phyloP scores from a whole-genome alignment of 1,139 yeast species.

The Blastobotrys serpentis region DNA sequence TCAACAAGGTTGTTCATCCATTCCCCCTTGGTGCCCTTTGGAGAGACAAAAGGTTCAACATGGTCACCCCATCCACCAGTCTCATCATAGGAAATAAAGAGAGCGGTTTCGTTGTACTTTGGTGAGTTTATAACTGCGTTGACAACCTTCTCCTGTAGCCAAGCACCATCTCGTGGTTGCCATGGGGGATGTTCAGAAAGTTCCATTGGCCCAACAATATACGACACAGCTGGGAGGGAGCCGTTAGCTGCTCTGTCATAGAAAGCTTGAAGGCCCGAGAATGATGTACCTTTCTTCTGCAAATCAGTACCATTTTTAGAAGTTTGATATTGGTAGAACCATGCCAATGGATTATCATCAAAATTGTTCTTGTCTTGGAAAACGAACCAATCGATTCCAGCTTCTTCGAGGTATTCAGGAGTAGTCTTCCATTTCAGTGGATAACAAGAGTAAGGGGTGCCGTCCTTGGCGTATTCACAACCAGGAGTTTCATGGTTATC shows the following conservation, averaged over 20 bases:
- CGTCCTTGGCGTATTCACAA: conserved; percentile 23
- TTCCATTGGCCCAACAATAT: conserved; percentile 26
- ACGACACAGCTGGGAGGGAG: conserved; percentile 22
- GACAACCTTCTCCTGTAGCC: conserved; percentile 23
- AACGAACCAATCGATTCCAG: conserved; percentile 30
- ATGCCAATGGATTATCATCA: conserved; percentile 31
- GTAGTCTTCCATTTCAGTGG: conserved; percentile 31
- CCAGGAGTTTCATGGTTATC: conserved; percentile 28
- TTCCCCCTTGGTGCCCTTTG: conserved; percentile 22
- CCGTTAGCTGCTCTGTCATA: conserved; percentile 18
- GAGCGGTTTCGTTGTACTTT: conserved; percentile 24
- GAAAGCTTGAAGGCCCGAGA: conserved; percentile 22
- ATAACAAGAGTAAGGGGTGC: conserved; percentile 26
- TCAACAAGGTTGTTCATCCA: conserved; percentile 19
- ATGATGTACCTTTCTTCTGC: conserved; percentile 18
- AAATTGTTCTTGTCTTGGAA: conserved; percentile 30
- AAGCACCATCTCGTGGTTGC: conserved; percentile 26
- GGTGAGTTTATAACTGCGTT: conserved; percentile 25
- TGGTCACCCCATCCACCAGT: conserved; percentile 32
- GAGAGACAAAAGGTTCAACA: conserved; percentile 26
- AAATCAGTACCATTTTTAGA: background rate
- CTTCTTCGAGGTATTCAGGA: conserved; percentile 28
- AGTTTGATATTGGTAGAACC: conserved; percentile 27
- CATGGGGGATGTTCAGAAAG: conserved; percentile 30
- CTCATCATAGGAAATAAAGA: conserved; percentile 28